Conservation (phyloP, 2,329 filamentous ascomycete genomes). For the Cladosporium velox region DNA sequence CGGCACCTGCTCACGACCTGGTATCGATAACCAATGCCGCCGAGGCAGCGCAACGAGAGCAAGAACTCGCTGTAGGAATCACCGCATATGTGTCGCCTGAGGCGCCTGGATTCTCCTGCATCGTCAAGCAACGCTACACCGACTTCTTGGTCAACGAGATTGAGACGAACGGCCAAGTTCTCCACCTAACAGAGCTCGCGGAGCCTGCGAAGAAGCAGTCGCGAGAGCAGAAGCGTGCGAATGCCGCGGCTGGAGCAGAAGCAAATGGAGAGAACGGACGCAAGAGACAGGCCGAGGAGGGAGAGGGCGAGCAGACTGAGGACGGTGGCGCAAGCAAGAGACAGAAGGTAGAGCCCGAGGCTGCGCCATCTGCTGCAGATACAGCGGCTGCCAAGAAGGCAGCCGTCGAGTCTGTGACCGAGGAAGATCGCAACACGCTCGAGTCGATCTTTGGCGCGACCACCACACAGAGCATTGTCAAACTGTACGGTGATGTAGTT, state of each 20-base stretch:
- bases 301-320: constrained; percentile 12
- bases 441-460: constrained; percentile 55
- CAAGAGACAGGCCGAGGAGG: constrained; percentile 21
- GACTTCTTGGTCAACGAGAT: constrained; percentile 95
- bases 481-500: constrained; percentile 58
- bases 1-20: background rate
- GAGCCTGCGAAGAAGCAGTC: constrained; percentile 25
- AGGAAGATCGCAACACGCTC: constrained; percentile 29
- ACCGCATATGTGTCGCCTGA: constrained; percentile 61
- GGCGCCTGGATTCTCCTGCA: constrained; percentile 62
- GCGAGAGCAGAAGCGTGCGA: constrained; percentile 16
- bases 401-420: constrained; percentile 10
- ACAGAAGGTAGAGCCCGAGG: constrained; percentile 25
- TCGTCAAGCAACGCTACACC: constrained; percentile 77
- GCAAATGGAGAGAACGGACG: constrained; percentile 5
- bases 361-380: constrained; percentile 18
- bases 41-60: constrained; percentile 29
- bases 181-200: constrained; percentile 64
- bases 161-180: constrained; percentile 69
- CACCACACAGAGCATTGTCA: constrained; percentile 53
- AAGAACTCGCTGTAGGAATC: constrained; percentile 58
- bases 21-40: constrained; percentile 4
- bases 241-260: constrained; percentile 10
- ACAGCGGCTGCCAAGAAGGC: constrained; percentile 16
- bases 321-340: constrained; percentile 25